Conservation (phyloP, 305 asterid species). For the Fraxinus albicans region DNA sequence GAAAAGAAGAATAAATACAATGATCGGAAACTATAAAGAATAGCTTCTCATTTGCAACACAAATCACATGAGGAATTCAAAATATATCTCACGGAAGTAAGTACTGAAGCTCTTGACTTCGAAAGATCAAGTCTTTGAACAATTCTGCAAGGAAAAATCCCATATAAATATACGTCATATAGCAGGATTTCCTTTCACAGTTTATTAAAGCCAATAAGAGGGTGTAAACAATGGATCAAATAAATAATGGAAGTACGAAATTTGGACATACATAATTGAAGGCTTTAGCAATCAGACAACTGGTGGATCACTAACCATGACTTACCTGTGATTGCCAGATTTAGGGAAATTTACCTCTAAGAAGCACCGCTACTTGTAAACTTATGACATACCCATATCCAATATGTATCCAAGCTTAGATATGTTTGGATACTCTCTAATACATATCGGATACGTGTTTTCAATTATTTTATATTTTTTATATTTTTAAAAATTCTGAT, state of each 20-base stretch:
- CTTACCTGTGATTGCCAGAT: not conserved
- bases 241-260: conserved; percentile 9
- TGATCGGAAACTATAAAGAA: conserved; percentile 3
- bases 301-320: conserved; percentile 1
- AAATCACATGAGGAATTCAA: conserved; percentile 13
- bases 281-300: conserved; percentile 8
- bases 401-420: not conserved
- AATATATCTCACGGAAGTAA: conserved; percentile 73
- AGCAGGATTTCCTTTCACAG: not conserved
- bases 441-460: not conserved
- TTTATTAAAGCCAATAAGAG: not conserved
- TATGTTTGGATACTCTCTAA: not conserved
- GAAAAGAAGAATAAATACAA: conserved; percentile 18
- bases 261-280: conserved; percentile 10
- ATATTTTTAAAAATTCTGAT: not conserved
- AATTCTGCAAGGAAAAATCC: conserved; percentile 51
- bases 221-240: conserved; percentile 11
- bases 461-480: not conserved
- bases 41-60: conserved; percentile 9
- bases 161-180: not conserved
- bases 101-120: conserved; percentile 96
- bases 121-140: conserved; percentile 94
- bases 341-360: not conserved
- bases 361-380: not conserved
- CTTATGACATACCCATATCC: not conserved